Base-by-base conservation (phyloP, 73 alveolate genomes). In the Paraurostyla sp. region DNA sequence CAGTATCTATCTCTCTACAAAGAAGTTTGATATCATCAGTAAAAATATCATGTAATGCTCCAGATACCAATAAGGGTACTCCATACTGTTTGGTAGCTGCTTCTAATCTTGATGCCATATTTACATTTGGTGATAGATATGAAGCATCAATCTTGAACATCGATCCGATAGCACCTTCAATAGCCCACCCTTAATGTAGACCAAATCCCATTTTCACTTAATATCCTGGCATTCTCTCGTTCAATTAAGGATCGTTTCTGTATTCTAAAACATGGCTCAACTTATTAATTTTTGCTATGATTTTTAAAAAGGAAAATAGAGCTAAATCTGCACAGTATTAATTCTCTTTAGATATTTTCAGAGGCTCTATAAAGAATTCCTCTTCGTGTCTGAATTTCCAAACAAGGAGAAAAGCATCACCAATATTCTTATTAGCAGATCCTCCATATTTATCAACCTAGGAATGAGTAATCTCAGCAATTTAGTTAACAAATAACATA, bases 121-220 rank as follows among this genome's bases (percentile, higher is more conserved):
- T 93, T 43, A 95, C 99, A 86, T 95, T 85, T 50, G 99, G 97
- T 33, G 98, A 91, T 62, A 97, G 91, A 85, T 97, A 97, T 16
- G 98, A 95, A 22, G 99, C 99, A 78, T 97, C 99, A 32, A 97
- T 92, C 91, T 97, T 97, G 92, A 92, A 94, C 94, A 78, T 90
- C 23, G 99, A 94, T 36, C 99, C 99, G 45, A 97, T 97, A 22
- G 98, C 97, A 4, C 99, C 98, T 92, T 97, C 99, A 71, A 97
- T 97, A 13, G 99, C 98, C 97, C 98, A 97, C 13, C 99, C 99
- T 57, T 92, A 78, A 88, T 97, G 99, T 46, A 97, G 83, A 11
- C 99, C 99, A 63, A 97, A 97, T 40, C 99, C 99, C 94, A 97
- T 87, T 48, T 94, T 94, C 51, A 97, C 98, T n/a, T 83, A 51